Base-by-base conservation (phyloP, 495 filamentous ascomycete genomes). In the Penicillium parvum region DNA sequence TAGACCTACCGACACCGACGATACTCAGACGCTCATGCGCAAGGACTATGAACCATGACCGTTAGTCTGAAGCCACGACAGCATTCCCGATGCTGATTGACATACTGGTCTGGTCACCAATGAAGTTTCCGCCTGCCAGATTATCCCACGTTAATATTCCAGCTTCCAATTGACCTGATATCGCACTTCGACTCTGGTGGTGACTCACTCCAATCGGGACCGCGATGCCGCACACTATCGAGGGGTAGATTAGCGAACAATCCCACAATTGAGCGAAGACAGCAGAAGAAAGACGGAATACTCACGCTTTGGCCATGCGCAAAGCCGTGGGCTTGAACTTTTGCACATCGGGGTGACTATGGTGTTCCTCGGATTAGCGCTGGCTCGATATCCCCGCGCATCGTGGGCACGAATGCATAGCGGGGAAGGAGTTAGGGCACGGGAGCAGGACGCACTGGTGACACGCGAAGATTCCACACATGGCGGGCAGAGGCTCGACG, bases 131-230 rank as follows among this genome's bases (percentile, higher is more conserved):
- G 66, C 89, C 89, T 95, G 53, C 59, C 39, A 17, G 50, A 38
- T 17, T 44, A 43, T 33, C 16, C 42, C 34, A 34, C 35, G 48
- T 55, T 47, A 57, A 51, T 18, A 21, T 29, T 35, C n/a, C 5
- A 23, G 12, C 37, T 33, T 28, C 17, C 33, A 43, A 47, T 40
- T 1, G 30, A 32, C 18, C 10, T 2, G 17, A 15, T 38, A 36
- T 23, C 28, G 34, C 40, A 35, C 29, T 55, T 32, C 34, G 23
- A 43, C 14, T 52, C 25, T 32, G 52, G 14, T 16, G 37, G 50
- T 72, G 67, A 72, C 88, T 85, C 72, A 95, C 90, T 96, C 92
- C 92, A 97, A 77, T 98, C 92, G 52, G 94, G 92, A 57, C 92
- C 94, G 66, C 92, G 85, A 67, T 98, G 92, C 54, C 92, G 88